Evolutionary conservation across 169 alveolate species (phyloP).

Genomic region (Plasmodium chabaudi): DNA sequence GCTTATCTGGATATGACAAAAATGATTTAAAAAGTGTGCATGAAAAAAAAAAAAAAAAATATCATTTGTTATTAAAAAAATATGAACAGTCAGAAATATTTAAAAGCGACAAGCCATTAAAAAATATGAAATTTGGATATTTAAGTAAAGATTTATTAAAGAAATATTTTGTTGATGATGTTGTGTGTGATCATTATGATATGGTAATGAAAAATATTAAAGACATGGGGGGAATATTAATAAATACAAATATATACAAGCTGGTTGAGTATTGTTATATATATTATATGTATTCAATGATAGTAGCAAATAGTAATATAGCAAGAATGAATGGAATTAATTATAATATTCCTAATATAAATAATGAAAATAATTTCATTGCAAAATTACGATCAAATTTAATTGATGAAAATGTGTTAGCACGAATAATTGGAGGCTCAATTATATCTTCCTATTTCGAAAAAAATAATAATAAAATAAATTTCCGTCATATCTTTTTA

Average conservation of each 20-base stretch:
- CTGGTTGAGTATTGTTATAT: conserved; percentile 45
- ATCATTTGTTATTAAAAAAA: conserved; percentile 19
- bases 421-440: conserved; percentile 60
- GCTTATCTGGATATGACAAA: conserved; percentile 36
- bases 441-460: conserved; percentile 39
- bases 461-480: conserved; percentile 10
- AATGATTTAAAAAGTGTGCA: conserved; percentile 34
- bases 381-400: conserved; percentile 31
- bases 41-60: conserved; percentile 19
- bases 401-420: conserved; percentile 28
- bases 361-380: conserved; percentile 12
- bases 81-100: conserved; percentile 21
- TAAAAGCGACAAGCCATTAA: conserved; percentile 17
- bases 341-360: conserved; percentile 30
- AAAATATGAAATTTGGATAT: conserved; percentile 42
- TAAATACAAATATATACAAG: conserved; percentile 10
- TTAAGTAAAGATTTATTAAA: conserved; percentile 19
- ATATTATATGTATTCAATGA: conserved; percentile 50
- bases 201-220: conserved; percentile 33
- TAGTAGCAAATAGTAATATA: conserved; percentile 46
- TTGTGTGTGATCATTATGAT: conserved; percentile 4
- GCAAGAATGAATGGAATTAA: conserved; percentile 59
- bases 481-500: conserved; percentile 3
- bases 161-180: conserved; percentile 30
- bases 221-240: conserved; percentile 24